Base-by-base conservation (phyloP, 257 asterid species). In the Thymus quinquecostatus region DNA sequence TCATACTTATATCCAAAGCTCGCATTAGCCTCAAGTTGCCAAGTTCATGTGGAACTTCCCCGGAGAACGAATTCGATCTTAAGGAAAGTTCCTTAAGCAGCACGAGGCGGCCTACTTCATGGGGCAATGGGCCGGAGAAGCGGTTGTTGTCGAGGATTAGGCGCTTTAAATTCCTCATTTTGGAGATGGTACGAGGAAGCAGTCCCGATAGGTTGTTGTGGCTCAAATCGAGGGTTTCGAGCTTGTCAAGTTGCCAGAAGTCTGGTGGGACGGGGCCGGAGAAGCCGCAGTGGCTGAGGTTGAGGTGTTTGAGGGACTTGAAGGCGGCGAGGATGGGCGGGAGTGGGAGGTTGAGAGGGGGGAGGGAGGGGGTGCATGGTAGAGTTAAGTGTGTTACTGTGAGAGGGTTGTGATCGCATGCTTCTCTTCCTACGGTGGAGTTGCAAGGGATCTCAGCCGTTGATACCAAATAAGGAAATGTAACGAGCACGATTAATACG, bases 1-100 rank as follows among this genome's bases (percentile, higher is more conserved):
- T 92, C 48, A 6, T 62, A 74, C 95, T 84, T 40, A 92, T 84
- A 70, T 92, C 97, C 30, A 92, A 78, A 61, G 92, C 83, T 59
- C 50, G 74, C 81, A 92, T 40, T 21, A 70, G 81, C 64, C 58
- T 44, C 34, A 92, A 73, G 72, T 76, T 73, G 29, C 96, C 96
- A 10, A 92, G 68, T 66, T 92, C 82, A 11, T 56, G 53, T 0
- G 96, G 97, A 57, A 88, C 75, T 51, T 69, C 63, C 4, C 95
- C 95, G 1, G 86, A 76, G 66, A 90, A 88, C 0, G 80, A 77
- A 69, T 92, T 92, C 4, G 85, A 72, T 5, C 51, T 84, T 40
- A 90, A 71, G 10, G 97, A 90, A 13, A 92, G 86, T 64, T 85
- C 92, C 28, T 41, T 49, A 12, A 90, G 87, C 33, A 75, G 72